phyloP scores from a whole-genome alignment of 192 early-diverging fungal species.

The Podila minutissima region DNA sequence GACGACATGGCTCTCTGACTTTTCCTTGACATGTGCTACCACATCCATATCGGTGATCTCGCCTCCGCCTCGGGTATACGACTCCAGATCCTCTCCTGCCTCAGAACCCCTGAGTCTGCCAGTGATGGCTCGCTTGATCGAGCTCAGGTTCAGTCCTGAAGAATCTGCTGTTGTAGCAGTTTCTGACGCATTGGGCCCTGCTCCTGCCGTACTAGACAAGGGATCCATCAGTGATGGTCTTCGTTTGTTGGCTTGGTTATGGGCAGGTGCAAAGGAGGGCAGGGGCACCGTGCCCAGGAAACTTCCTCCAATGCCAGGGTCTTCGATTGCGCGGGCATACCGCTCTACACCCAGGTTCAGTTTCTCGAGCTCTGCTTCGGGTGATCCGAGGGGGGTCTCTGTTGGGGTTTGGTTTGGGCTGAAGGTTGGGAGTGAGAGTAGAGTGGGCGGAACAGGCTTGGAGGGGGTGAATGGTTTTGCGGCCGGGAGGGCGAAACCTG shows the following conservation, averaged over 20 bases:
- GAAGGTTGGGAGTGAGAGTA: constrained; percentile 4
- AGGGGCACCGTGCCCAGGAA: constrained; percentile 40
- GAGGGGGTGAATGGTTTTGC: constrained; percentile 12
- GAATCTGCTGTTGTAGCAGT: not conserved
- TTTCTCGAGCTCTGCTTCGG: constrained; percentile 29
- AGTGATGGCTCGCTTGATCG: constrained; percentile 25
- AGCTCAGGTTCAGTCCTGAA: not conserved
- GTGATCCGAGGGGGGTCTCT: constrained; percentile 15
- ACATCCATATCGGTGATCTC: not conserved
- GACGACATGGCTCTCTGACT: not conserved
- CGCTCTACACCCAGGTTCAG: constrained; percentile 33
- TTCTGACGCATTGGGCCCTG: not conserved
- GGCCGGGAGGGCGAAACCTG: constrained; percentile 32
- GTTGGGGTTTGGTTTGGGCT: constrained; percentile 16
- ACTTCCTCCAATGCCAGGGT: constrained; percentile 15
- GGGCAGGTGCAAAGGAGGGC: constrained; percentile 11
- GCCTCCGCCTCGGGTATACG: not conserved
- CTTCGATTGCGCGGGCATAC: constrained; percentile 33
- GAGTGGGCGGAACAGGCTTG: constrained; percentile 3
- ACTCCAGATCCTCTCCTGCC: constrained; percentile 6
- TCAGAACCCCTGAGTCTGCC: not conserved
- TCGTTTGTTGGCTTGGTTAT: not conserved
- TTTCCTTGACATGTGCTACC: not conserved
- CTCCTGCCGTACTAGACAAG: not conserved
- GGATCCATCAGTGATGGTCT: constrained; percentile 14